Evolutionary conservation across 306 rosid genomes (phyloP).

Genomic region (Fagus crenata): DNA sequence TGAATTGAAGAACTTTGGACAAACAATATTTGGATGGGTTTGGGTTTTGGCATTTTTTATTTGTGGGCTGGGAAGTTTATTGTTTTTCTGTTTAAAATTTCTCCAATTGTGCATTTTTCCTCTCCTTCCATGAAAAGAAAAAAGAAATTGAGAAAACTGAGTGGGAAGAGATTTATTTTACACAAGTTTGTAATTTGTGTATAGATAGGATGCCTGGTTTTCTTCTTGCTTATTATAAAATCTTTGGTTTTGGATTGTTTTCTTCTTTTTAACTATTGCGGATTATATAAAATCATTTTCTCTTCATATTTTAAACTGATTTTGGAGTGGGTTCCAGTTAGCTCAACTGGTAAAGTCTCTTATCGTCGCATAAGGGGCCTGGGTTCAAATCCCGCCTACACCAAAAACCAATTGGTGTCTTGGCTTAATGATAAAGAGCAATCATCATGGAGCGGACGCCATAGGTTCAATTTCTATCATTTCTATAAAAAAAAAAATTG

Average conservation of each 20-base stretch:
- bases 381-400: too few species aligned
- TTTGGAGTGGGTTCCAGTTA: too few species aligned
- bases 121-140: conserved; percentile 6
- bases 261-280: neutral
- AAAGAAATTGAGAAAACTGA: neutral
- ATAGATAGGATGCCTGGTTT: conserved; percentile 14
- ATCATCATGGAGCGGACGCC: too few species aligned
- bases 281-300: too few species aligned
- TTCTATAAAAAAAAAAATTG: too few species aligned
- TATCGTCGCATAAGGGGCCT: too few species aligned
- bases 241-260: neutral
- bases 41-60: conserved; percentile 16
- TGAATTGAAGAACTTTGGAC: conserved; percentile 1
- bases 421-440: too few species aligned
- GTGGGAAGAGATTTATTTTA: neutral
- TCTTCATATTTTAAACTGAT: too few species aligned
- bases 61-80: neutral
- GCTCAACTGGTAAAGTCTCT: too few species aligned
- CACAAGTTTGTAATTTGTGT: conserved; percentile 37
- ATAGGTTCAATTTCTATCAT: too few species aligned
- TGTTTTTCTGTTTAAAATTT: conserved; percentile 22
- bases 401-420: too few species aligned
- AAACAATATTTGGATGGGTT: conserved; percentile 6
- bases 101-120: conserved; percentile 17
- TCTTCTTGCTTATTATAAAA: conserved; percentile 13